Conservation (phyloP, 1,139 yeast species). For the Zygosaccharomyces sapae region DNA sequence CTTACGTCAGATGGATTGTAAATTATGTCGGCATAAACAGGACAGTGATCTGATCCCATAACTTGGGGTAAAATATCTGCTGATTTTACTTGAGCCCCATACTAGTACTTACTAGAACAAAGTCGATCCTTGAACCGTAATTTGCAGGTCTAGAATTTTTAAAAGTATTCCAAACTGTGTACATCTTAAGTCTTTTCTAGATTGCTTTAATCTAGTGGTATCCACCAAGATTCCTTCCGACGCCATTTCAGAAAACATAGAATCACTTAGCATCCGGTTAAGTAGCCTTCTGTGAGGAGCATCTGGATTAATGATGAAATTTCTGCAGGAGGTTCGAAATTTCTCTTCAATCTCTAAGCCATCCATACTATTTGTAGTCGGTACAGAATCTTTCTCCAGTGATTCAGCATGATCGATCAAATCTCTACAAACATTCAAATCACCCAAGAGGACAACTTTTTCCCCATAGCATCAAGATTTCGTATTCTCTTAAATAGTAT, state of each 20-base stretch:
- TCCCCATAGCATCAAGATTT: constrained; percentile 50
- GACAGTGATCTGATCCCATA: constrained; percentile 93
- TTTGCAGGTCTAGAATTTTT: constrained; percentile 76
- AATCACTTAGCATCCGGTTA: constrained; percentile 39
- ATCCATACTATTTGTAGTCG: constrained; percentile 20
- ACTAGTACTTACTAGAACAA: constrained; percentile 49
- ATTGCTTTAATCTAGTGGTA: constrained; percentile 56
- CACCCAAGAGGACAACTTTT: constrained; percentile 81
- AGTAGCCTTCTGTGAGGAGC: constrained; percentile 44
- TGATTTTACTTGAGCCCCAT: constrained; percentile 38
- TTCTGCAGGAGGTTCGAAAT: constrained; percentile 40
- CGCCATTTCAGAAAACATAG: constrained; percentile 35
- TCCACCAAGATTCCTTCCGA: constrained; percentile 50
- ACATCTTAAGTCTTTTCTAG: constrained; percentile 56
- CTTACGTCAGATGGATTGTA: constrained; percentile 15
- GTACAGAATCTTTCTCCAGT: constrained; percentile 41
- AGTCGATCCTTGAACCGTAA: constrained; percentile 84
- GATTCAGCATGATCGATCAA: constrained; percentile 78
- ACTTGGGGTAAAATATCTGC: constrained; percentile 69
- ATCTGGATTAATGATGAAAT: constrained; percentile 41
- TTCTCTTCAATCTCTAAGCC: constrained; percentile 43
- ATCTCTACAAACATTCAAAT: constrained; percentile 75
- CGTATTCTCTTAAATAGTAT: constrained; percentile 58
- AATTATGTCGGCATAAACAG: constrained; percentile 68
- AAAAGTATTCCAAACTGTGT: constrained; percentile 89